Percentiles rank a stretch among this genome's conserved stretches.
Evolutionary conservation across 1,284 basidiomycete genomes (phyloP).

Genomic region (Moesziomyces parantarcticus): DNA sequence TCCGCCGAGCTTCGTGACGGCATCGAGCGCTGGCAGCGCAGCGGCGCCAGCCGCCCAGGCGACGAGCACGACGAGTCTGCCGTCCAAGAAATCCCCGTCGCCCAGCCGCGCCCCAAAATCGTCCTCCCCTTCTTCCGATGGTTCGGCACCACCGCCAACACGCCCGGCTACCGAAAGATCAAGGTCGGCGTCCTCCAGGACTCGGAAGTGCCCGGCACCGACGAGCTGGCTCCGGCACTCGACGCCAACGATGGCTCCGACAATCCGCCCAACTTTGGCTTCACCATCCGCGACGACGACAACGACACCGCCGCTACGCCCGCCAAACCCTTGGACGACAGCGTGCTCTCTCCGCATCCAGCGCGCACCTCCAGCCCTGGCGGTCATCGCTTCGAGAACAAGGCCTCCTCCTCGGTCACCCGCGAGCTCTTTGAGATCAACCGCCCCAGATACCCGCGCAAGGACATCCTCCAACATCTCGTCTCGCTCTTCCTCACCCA

Average conservation of each 20-base stretch:
- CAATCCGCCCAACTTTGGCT: constrained; percentile 16
- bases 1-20: constrained; percentile 49
- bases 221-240: constrained; percentile 35
- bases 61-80: constrained; percentile 18
- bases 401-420: constrained; percentile 48
- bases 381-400: constrained; percentile 25
- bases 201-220: constrained; percentile 41
- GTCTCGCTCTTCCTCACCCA: constrained; percentile 47
- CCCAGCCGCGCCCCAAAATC: constrained; percentile 47
- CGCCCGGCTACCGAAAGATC: constrained; percentile 59
- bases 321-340: constrained; percentile 24
- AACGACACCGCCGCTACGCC: constrained; percentile 15
- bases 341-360: constrained; percentile 32
- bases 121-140: constrained; percentile 62
- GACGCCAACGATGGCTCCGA: constrained; percentile 15
- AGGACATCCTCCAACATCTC: constrained; percentile 52
- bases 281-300: constrained; percentile 45
- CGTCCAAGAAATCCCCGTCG: constrained; percentile 8
- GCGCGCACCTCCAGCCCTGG: constrained; percentile 17
- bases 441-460: constrained; percentile 52
- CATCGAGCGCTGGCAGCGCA: constrained; percentile 49
- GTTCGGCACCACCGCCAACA: constrained; percentile 63
- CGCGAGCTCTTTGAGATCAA: constrained; percentile 59
- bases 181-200: constrained; percentile 59
- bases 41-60: constrained; percentile 19